Percentiles rank a stretch among this genome's conserved stretches.
Evolutionary conservation across 2,329 filamentous ascomycete genomes (phyloP).

Genomic region (Scedosporium minutisporum): DNA sequence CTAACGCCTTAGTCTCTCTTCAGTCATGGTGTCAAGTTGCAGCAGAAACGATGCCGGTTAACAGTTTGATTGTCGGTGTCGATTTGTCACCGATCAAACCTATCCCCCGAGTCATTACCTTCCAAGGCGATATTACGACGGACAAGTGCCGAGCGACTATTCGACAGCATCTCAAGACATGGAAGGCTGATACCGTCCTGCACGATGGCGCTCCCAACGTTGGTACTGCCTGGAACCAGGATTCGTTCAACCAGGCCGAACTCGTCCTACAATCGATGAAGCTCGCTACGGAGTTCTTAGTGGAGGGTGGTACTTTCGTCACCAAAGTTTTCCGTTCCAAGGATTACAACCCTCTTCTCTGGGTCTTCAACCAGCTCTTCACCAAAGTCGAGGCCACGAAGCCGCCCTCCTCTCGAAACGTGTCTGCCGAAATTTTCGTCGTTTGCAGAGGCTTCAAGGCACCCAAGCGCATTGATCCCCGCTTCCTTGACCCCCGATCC

Average conservation of each 20-base stretch:
- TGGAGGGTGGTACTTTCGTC: constrained; percentile 84
- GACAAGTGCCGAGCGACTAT: constrained; percentile 92
- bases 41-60: constrained; percentile 84
- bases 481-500: constrained; percentile 77
- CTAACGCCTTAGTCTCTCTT: constrained; percentile 16
- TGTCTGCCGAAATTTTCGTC: constrained; percentile 97
- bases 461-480: constrained; percentile 84
- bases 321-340: constrained; percentile 97
- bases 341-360: constrained; percentile 90
- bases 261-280: constrained; percentile 84
- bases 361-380: constrained; percentile 98
- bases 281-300: constrained; percentile 85
- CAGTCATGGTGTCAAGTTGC: constrained; percentile 95
- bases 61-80: constrained; percentile 86
- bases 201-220: constrained; percentile 98
- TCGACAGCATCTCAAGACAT: constrained; percentile 80
- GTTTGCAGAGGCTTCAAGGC: constrained; percentile 94
- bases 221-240: constrained; percentile 94
- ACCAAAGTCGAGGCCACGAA: constrained; percentile 94
- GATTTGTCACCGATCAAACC: constrained; percentile 93
- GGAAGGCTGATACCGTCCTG: constrained; percentile 91
- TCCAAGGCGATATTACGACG: constrained; percentile 96
- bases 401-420: constrained; percentile 87
- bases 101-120: constrained; percentile 87
- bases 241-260: constrained; percentile 96